Conservation (phyloP, 1,139 yeast species). For the Kurtzmaniella quercitrusa region DNA sequence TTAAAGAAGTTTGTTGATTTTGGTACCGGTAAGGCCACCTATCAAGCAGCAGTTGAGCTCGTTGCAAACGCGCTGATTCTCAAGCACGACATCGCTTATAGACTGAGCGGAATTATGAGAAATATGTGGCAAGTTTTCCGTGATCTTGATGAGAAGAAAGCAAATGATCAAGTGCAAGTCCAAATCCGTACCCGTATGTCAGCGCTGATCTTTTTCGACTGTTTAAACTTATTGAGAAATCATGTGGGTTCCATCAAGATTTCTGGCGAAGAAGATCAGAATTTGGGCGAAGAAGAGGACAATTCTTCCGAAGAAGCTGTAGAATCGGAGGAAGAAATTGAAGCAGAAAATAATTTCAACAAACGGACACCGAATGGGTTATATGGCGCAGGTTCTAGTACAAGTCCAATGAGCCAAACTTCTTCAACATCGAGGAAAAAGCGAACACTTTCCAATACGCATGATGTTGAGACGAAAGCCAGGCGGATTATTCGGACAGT, state of each 20-base stretch:
- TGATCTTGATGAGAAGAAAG: slow-evolving; percentile 44
- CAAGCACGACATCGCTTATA: slow-evolving; percentile 87
- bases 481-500: slow-evolving; percentile 70
- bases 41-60: slow-evolving; percentile 63
- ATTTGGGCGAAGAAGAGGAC: slow-evolving; percentile 10
- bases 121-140: slow-evolving; percentile 89
- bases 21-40: slow-evolving; percentile 68
- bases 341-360: slow-evolving; percentile 12
- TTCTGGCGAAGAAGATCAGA: not conserved
- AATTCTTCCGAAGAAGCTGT: slow-evolving; percentile 19
- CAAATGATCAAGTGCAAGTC: slow-evolving; percentile 35
- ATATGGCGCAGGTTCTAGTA: slow-evolving; percentile 16
- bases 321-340: slow-evolving; percentile 25
- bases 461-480: slow-evolving; percentile 66
- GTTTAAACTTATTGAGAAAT: slow-evolving; percentile 76
- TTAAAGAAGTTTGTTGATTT: slow-evolving; percentile 64
- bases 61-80: slow-evolving; percentile 79
- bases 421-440: slow-evolving; percentile 32
- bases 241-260: slow-evolving; percentile 77
- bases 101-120: slow-evolving; percentile 91
- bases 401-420: slow-evolving; percentile 38
- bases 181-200: slow-evolving; percentile 80
- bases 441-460: slow-evolving; percentile 49
- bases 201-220: slow-evolving; percentile 89
- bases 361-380: slow-evolving; percentile 14